Base-by-base conservation (phyloP, 805 yeast species). In the Metschnikowia baotianmanensis region DNA sequence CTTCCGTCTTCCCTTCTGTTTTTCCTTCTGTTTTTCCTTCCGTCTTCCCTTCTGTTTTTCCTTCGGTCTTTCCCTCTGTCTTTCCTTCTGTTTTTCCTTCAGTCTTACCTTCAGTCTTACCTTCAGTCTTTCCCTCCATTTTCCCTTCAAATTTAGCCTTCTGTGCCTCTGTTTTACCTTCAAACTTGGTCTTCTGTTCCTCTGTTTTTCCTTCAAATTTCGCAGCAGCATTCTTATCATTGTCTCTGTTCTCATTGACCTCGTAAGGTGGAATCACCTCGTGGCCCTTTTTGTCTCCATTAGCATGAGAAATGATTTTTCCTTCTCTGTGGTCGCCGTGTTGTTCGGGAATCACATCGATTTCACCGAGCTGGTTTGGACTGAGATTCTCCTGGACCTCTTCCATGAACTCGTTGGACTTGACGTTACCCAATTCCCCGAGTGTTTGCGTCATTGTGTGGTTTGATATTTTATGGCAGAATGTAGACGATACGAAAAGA, bases 401-500 rank as follows among this genome's bases (percentile, higher is more conserved):
- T 7, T 32, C 33, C 35, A 31, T 13, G 30, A 36, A 41, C 13
- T 30, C 5, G 24, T 41, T 39, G 9, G 34, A 10, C 32, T 34
- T 27, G 26, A 49, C 36, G 26, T 47, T 40, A n/a, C 55, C 55
- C 39, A 51, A 43, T 39, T 51, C 55, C 10, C 51, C 52, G 13
- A 48, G 28, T 16, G 43, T 22, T 33, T 45, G 42, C 2, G 36
- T 29, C 50, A 46, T 42, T 19, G 29, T 29, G 12, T 4, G 9
- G 5, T 11, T 5, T 34, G 2, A 1, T 24, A 5, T 17, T 25
- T 19, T 25, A 18, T 26, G 26, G 13, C n/a, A n/a, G n/a, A n/a
- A n/a, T n/a, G n/a, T n/a, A n/a, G n/a, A n/a, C n/a, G n/a, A n/a
- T n/a, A n/a, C n/a, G n/a, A n/a, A n/a, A n/a, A n/a, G n/a, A n/a